Percentiles rank a stretch among this genome's conserved stretches.
Conservation (phyloP, 2,329 filamentous ascomycete species). For the Sclerotinia borealis region DNA sequence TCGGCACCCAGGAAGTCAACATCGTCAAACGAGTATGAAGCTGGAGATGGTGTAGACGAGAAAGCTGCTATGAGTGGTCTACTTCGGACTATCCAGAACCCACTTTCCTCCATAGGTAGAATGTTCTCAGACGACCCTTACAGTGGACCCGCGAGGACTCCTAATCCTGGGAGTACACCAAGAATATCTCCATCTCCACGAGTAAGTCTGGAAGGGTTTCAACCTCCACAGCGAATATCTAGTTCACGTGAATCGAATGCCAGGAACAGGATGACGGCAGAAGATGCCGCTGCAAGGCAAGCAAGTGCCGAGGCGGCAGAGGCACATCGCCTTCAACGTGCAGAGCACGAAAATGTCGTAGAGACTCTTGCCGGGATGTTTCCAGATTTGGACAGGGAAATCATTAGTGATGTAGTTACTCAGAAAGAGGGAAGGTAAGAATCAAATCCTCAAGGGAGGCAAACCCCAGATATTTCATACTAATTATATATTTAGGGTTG, state of each 20-base stretch:
- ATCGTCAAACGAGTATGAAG: slow-evolving; percentile 47
- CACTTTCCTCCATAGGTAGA: slow-evolving; percentile 83
- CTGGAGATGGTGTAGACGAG: slow-evolving; percentile 55
- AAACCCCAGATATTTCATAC: slow-evolving; percentile 22
- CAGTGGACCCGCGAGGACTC: slow-evolving; percentile 37
- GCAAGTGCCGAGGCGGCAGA: slow-evolving; percentile 87
- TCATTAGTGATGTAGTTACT: slow-evolving; percentile 95
- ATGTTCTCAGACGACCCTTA: slow-evolving; percentile 76
- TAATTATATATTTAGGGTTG: slow-evolving; percentile 52
- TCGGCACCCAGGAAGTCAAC: slow-evolving; percentile 51
- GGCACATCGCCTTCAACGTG: slow-evolving; percentile 71
- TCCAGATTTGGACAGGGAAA: slow-evolving; percentile 84
- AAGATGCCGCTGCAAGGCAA: slow-evolving; percentile 84
- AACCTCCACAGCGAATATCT: slow-evolving; percentile 18
- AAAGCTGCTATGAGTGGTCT: slow-evolving; percentile 77
- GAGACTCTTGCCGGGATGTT: slow-evolving; percentile 97
- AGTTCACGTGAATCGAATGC: slow-evolving; percentile 16
- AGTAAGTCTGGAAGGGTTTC: slow-evolving; percentile 24
- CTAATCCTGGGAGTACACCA: slow-evolving; percentile 40
- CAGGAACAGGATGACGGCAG: slow-evolving; percentile 51
- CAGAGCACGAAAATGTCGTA: slow-evolving; percentile 85
- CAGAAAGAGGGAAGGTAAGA: slow-evolving; percentile 87
- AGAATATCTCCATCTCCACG: slow-evolving; percentile 29
- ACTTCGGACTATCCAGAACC: slow-evolving; percentile 83
- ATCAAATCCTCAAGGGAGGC: background rate